Conservation (phyloP, 352 stramenopile genomes). For the Phytophthora pistaciae region DNA sequence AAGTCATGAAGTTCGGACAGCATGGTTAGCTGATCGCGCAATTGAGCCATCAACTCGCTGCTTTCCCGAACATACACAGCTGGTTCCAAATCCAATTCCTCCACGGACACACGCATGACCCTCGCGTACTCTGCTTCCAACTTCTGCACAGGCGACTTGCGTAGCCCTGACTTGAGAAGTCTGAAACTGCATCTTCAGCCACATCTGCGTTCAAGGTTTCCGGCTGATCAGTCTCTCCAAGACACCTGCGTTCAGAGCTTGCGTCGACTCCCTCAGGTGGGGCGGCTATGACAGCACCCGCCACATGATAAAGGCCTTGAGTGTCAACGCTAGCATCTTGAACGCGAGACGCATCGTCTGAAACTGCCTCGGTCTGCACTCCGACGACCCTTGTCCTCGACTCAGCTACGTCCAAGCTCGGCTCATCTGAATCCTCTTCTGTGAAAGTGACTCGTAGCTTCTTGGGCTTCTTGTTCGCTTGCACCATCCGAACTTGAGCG, state of each 20-base stretch:
- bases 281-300: background rate
- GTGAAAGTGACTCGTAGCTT: background rate
- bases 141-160: background rate
- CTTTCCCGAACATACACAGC: constrained; percentile 3
- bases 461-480: background rate
- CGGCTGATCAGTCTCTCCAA: background rate
- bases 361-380: background rate
- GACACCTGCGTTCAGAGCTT: background rate
- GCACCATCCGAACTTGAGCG: background rate
- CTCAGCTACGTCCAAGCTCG: background rate
- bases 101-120: background rate
- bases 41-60: constrained; percentile 1
- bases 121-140: background rate
- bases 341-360: background rate
- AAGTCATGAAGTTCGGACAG: background rate
- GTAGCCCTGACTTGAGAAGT: background rate
- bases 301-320: background rate
- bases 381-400: background rate
- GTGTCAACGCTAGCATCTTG: background rate
- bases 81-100: background rate
- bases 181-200: background rate
- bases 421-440: background rate
- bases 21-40: background rate
- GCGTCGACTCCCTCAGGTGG: background rate
- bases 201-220: background rate